Conservation (phyloP, 225 moss, liverwort and hornwort genomes). For the Straminergon stramineum region DNA sequence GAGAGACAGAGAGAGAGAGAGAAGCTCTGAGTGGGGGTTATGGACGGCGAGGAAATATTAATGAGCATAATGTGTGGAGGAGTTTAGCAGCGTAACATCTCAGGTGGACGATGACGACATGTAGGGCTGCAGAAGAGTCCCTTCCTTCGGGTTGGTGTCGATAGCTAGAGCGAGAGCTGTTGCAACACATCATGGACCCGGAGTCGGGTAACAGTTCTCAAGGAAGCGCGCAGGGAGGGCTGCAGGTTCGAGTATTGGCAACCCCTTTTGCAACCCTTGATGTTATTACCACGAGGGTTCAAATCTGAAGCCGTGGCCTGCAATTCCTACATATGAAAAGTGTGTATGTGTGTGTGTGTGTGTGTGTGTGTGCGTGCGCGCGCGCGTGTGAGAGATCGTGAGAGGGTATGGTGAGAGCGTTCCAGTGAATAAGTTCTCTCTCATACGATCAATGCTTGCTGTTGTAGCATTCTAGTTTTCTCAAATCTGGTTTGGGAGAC, state of each 20-base stretch:
- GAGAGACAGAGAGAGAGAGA: neutral
- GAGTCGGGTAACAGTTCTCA: slow-evolving; percentile 14
- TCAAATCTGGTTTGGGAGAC: neutral
- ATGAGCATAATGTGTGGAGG: neutral
- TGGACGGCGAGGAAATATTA: neutral
- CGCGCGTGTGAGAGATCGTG: neutral
- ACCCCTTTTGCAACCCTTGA: neutral
- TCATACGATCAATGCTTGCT: neutral
- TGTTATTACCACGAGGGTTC: neutral
- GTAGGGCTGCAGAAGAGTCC: neutral
- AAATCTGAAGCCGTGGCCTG: neutral
- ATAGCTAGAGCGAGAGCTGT: neutral
- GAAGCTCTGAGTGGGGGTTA: neutral
- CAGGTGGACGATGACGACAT: neutral
- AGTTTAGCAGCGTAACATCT: neutral
- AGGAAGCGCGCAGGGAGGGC: neutral
- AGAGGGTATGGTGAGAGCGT: neutral
- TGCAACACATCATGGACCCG: slow-evolving; percentile 13
- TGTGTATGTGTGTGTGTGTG: neutral
- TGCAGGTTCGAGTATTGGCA: slow-evolving; percentile 5
- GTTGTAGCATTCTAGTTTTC: neutral
- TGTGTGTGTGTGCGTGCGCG: neutral
- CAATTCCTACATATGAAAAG: neutral
- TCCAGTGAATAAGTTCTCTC: too few relatives aligned
- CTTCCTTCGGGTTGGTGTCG: neutral